phyloP scores from a whole-genome alignment of 495 filamentous ascomycete genomes.

The Hyaloscypha finlandica region DNA sequence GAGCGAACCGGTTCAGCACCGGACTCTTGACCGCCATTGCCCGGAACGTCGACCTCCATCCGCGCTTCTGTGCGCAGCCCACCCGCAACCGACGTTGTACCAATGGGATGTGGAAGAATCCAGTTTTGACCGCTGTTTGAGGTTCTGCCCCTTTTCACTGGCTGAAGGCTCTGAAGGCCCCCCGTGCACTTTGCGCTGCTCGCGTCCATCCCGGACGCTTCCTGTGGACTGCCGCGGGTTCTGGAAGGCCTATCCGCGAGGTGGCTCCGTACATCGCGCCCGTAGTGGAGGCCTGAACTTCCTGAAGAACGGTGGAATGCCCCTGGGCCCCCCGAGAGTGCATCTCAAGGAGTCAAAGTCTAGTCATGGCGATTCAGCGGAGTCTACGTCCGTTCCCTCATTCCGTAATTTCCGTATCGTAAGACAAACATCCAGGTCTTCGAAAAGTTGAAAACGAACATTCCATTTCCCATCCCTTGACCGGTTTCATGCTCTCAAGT shows the following conservation, averaged over 20 bases:
- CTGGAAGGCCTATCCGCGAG: neutral
- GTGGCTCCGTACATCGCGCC: neutral
- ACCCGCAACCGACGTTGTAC: neutral
- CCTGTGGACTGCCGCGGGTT: neutral
- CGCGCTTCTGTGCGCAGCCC: neutral
- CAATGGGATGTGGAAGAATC: neutral
- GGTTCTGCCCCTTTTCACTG: neutral
- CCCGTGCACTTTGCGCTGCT: neutral
- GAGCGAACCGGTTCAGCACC: conserved; percentile 2
- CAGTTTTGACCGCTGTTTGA: conserved; percentile 3
- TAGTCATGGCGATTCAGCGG: conserved; percentile 1
- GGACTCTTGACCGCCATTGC: conserved; percentile 9
- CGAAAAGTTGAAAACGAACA: neutral
- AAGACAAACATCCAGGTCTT: neutral
- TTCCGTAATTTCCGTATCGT: neutral
- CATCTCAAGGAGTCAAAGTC: neutral
- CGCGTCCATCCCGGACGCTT: neutral
- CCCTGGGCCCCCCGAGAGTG: neutral
- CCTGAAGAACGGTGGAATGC: neutral
- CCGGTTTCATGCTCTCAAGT: neutral
- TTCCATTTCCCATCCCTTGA: neutral
- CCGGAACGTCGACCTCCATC: neutral
- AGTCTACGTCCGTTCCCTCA: conserved; percentile 7
- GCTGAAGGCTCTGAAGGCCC: neutral
- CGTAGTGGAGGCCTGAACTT: neutral